Evolutionary conservation across 2,329 filamentous ascomycete genomes (phyloP), one percentile per base, ranked within the genome.

Genomic region (Erysiphe neolycopersici): DNA sequence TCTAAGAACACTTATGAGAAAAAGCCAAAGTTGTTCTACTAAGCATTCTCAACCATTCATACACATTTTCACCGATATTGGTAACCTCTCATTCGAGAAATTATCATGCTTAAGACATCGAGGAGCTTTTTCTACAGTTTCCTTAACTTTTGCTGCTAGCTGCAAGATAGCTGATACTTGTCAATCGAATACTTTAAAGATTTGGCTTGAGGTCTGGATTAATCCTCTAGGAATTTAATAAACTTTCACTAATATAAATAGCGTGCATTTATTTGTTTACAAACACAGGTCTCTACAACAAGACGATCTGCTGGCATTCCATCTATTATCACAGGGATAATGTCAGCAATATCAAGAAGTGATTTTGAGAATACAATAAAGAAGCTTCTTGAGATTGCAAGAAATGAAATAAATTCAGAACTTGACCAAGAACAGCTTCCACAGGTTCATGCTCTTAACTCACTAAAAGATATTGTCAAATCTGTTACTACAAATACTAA

Each of bases 381-480:
- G 5, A 70, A 73, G 31, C 64, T 84, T 4, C 68, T 71, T 47
- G 56, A 59, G 3, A 73, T 81, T 43, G 71, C 75, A 5, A 59
- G 64, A 19, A 58, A 62, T 18, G 64, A 69, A 42, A 69, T 69
- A 3, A 63, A 68, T 37, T 64, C 66, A 0, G 66, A 71, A 46
- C 31, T 26, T 0, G 72, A 76, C 46, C 71, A 68, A 29, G 69
- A 68, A 2, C 76, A 79, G 36, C 62, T 95, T 4, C 79, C 84
- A 0, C 87, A 98, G 59, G 89, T 98, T 0, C 89, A 98, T 58
- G 84, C 89, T 0, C 69, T 93, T 55, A 98, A 98, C 56, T 93
- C 81, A 47, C 63, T 98, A 45, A 89, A 89, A 55, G 84, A 92
- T 49, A 76, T 93, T 2, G 89, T 94, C 59, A 87, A 81, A 45